phyloP scores from a whole-genome alignment of 2,329 filamentous ascomycete species.

The Sclerotinia trifoliorum region DNA sequence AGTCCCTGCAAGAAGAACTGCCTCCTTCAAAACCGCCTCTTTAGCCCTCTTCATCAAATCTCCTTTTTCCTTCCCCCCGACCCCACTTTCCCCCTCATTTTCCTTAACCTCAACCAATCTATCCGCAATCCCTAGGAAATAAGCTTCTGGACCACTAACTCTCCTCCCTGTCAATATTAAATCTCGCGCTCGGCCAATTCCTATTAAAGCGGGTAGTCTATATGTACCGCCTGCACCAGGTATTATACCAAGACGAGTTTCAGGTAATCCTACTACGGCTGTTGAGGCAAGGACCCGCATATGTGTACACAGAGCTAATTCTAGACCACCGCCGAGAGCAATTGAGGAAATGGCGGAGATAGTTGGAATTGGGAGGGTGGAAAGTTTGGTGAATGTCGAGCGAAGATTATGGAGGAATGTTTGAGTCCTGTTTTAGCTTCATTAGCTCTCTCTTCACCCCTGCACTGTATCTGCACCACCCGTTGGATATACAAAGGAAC shows the following conservation, averaged over 20 bases:
- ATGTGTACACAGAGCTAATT: slow-evolving; percentile 85
- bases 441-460: background rate
- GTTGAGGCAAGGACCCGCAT: slow-evolving; percentile 83
- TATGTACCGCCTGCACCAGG: slow-evolving; percentile 93
- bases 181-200: slow-evolving; percentile 78
- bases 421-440: slow-evolving; percentile 58
- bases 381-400: slow-evolving; percentile 69
- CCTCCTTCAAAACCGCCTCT: slow-evolving; percentile 68
- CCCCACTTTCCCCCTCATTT: slow-evolving; percentile 44
- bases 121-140: slow-evolving; percentile 87
- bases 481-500: background rate
- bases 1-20: slow-evolving; percentile 74
- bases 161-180: slow-evolving; percentile 87
- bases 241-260: slow-evolving; percentile 90
- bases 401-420: slow-evolving; percentile 78
- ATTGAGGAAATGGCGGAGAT: slow-evolving; percentile 83
- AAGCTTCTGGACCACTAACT: slow-evolving; percentile 79
- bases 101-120: slow-evolving; percentile 74
- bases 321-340: slow-evolving; percentile 89
- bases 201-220: slow-evolving; percentile 79
- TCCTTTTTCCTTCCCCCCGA: slow-evolving; percentile 41
- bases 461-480: background rate
- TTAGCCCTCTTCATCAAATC: slow-evolving; percentile 58
- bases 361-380: slow-evolving; percentile 79
- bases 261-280: slow-evolving; percentile 77